Evolutionary conservation across 2,329 filamentous ascomycete genomes (phyloP).

Genomic region (Cryphonectria nitschkei): DNA sequence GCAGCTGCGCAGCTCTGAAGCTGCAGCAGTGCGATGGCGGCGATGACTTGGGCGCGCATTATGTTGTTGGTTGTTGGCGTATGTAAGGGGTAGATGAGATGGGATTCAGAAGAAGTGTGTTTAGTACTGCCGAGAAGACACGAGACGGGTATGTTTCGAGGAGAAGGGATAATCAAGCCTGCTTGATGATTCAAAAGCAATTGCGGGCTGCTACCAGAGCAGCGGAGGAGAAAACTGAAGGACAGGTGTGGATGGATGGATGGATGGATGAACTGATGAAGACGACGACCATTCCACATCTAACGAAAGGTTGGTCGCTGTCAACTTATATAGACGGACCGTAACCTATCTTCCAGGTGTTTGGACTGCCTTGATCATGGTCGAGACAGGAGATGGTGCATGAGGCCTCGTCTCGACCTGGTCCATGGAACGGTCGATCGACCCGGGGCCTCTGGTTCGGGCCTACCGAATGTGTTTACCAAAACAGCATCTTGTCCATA

Average conservation of each 20-base stretch:
- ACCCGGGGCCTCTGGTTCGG: not conserved
- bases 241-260: not conserved
- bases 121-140: not conserved
- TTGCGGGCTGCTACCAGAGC: conserved; percentile 8
- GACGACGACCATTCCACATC: not conserved
- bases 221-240: not conserved
- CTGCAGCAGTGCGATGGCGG: conserved; percentile 2
- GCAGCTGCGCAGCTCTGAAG: conserved; percentile 10
- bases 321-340: conserved; percentile 4
- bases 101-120: not conserved
- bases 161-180: conserved; percentile 5
- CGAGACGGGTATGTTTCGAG: not conserved
- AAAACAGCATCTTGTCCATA: not conserved
- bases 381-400: not conserved
- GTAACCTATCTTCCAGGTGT: not conserved
- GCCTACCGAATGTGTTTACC: not conserved
- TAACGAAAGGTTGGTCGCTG: not conserved
- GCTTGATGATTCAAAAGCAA: not conserved
- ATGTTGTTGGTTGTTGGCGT: not conserved
- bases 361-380: not conserved
- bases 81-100: not conserved
- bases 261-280: not conserved
- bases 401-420: not conserved
- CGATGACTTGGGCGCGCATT: conserved; percentile 4
- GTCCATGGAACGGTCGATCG: not conserved